Percentiles rank a stretch among this genome's conserved stretches.
Conservation (phyloP, 1,284 basidiomycete species). For the Hemileia vastatrix region DNA sequence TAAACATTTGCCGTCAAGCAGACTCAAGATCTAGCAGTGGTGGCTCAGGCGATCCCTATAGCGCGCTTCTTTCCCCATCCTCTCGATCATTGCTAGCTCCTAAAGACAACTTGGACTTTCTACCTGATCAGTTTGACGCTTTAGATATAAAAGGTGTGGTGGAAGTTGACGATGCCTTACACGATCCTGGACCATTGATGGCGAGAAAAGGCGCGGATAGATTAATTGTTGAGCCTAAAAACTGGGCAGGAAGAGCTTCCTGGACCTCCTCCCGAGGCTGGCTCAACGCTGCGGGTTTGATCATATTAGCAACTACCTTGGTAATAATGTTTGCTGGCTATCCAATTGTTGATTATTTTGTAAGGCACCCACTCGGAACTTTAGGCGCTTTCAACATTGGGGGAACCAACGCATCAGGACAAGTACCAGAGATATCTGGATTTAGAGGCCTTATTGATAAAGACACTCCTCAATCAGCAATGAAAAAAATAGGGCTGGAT, state of each 20-base stretch:
- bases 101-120: conserved; percentile 11
- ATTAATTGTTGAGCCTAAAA: conserved; percentile 17
- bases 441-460: conserved; percentile 62
- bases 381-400: conserved; percentile 58
- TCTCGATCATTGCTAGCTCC: no score
- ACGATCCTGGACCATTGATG: conserved; percentile 17
- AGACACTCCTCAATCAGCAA: conserved; percentile 53
- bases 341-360: conserved; percentile 46
- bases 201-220: conserved; percentile 20
- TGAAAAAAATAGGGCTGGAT: conserved; percentile 33
- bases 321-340: conserved; percentile 43
- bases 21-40: no score
- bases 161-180: conserved; percentile 19
- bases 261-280: conserved; percentile 14
- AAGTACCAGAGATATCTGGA: conserved; percentile 58
- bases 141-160: no score
- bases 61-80: no score
- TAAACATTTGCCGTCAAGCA: no score
- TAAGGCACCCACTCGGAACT: conserved; percentile 34
- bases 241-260: conserved; percentile 6
- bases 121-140: conserved; percentile 20
- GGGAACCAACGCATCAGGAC: conserved; percentile 63
- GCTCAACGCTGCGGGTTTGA: conserved; percentile 19
- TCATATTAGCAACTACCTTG: background rate
- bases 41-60: no score